Evolutionary conservation across 2,329 filamentous ascomycete genomes (phyloP).

Genomic region (Metarhizium anisopliae): DNA sequence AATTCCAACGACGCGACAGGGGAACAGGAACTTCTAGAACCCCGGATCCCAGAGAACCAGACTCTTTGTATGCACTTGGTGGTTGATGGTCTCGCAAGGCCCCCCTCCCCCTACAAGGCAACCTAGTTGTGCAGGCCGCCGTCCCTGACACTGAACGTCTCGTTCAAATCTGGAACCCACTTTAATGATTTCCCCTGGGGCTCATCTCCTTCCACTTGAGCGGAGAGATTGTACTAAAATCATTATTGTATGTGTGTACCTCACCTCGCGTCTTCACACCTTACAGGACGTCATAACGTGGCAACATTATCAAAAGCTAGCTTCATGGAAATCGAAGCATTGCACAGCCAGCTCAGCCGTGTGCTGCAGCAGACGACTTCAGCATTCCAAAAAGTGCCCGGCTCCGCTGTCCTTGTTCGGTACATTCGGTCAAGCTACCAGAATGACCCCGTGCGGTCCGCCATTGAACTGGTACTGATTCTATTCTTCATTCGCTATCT

Average conservation of each 20-base stretch:
- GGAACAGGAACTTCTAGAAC: no score
- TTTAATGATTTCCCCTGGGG: background rate
- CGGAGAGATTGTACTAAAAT: background rate
- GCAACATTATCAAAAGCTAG: background rate
- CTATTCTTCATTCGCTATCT: conserved; percentile 94
- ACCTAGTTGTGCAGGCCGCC: no score
- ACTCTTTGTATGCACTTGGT: no score
- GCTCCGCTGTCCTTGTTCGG: conserved; percentile 85
- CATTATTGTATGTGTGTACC: background rate
- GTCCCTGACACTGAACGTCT: no score
- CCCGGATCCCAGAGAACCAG: no score
- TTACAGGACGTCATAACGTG: background rate
- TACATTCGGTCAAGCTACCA: conserved; percentile 98
- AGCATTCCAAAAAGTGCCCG: conserved; percentile 82
- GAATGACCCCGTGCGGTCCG: conserved; percentile 88
- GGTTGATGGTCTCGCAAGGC: no score
- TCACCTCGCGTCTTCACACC: background rate
- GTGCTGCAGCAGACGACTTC: conserved; percentile 44
- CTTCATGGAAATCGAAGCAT: conserved; percentile 54
- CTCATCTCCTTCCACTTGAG: background rate
- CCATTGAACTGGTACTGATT: conserved; percentile 86
- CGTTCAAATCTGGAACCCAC: background rate
- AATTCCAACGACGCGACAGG: no score
- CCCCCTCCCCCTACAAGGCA: no score
- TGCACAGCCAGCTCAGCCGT: conserved; percentile 42